phyloP scores from a whole-genome alignment of 805 yeast species.

The Metschnikowia chrysomelidarum region DNA sequence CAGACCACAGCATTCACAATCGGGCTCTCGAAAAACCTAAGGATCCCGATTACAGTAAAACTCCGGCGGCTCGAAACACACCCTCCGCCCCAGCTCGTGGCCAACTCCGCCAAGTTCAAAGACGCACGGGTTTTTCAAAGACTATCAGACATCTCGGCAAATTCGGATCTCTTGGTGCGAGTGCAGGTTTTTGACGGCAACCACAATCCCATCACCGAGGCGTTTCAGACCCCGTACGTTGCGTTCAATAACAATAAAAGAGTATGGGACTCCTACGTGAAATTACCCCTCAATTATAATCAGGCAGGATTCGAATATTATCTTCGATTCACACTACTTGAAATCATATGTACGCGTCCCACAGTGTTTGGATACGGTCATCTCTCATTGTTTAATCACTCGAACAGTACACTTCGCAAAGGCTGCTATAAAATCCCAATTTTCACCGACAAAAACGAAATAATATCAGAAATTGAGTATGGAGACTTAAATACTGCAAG shows the following conservation, averaged over 20 bases:
- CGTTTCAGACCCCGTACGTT: conserved; percentile 37
- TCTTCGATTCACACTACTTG: conserved; percentile 64
- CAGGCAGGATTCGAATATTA: conserved; percentile 67
- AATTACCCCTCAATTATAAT: conserved; percentile 66
- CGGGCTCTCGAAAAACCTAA: conserved; percentile 40
- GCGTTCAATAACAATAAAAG: conserved; percentile 32
- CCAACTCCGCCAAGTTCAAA: conserved; percentile 32
- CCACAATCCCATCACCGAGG: conserved; percentile 27
- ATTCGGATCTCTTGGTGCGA: conserved; percentile 36
- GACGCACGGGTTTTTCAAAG: conserved; percentile 35
- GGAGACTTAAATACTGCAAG: conserved; percentile 23
- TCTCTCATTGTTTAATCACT: conserved; percentile 54
- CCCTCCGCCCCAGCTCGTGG: conserved; percentile 10
- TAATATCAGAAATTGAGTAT: conserved; percentile 17
- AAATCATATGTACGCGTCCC: conserved; percentile 54
- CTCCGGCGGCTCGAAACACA: conserved; percentile 30
- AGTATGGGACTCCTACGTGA: conserved; percentile 73
- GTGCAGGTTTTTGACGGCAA: conserved; percentile 32
- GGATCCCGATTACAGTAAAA: conserved; percentile 32
- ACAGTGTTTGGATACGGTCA: conserved; percentile 60
- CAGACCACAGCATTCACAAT: conserved; percentile 30
- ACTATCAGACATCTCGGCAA: conserved; percentile 28
- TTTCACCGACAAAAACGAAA: conserved; percentile 1
- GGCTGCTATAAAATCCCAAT: conserved; percentile 60
- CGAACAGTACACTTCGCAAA: conserved; percentile 56